A percentile compares a stretch with the other conserved stretches of the same genome.
Conservation (phyloP, 176 grass and related monocot genomes). For the Musa beccarii region DNA sequence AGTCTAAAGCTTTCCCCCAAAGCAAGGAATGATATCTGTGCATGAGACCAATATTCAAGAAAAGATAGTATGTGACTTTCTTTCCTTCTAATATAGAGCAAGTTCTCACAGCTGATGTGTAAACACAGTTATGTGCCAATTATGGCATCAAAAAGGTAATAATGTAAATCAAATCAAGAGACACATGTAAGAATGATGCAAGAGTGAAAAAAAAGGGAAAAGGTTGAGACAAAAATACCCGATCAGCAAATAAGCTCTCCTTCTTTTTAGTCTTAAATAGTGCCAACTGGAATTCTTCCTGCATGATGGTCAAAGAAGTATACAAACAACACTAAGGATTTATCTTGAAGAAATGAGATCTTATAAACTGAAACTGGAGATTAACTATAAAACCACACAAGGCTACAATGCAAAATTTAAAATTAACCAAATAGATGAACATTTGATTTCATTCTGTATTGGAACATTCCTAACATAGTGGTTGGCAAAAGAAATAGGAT, state of each 20-base stretch:
- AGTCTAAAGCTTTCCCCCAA: neutral
- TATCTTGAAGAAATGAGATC: neutral
- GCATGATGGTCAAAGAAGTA: conserved; percentile 21
- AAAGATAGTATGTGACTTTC: neutral
- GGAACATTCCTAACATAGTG: no score
- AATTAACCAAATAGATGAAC: no score
- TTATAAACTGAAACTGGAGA: neutral
- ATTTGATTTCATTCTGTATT: no score
- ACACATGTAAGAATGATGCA: neutral
- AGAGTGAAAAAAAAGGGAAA: neutral
- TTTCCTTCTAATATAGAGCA: neutral
- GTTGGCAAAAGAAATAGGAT: no score
- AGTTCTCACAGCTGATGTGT: neutral
- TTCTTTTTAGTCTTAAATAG: conserved; percentile 94
- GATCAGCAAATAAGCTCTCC: conserved; percentile 89
- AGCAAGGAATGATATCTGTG: neutral
- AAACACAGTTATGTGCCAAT: neutral
- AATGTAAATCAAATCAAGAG: neutral
- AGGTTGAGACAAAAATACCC: conserved; percentile 34
- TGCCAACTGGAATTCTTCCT: conserved; percentile 97
- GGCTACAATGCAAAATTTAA: no score
- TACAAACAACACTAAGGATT: neutral
- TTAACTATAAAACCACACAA: neutral
- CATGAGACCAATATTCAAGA: neutral
- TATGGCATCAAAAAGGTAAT: neutral